A percentile compares a stretch with the other conserved stretches of the same genome.
These are phyloP conservation scores for Pyronema domesticum DNA, from an alignment of 495 filamentous ascomycete species.

Conservation along the genomic window DNA sequence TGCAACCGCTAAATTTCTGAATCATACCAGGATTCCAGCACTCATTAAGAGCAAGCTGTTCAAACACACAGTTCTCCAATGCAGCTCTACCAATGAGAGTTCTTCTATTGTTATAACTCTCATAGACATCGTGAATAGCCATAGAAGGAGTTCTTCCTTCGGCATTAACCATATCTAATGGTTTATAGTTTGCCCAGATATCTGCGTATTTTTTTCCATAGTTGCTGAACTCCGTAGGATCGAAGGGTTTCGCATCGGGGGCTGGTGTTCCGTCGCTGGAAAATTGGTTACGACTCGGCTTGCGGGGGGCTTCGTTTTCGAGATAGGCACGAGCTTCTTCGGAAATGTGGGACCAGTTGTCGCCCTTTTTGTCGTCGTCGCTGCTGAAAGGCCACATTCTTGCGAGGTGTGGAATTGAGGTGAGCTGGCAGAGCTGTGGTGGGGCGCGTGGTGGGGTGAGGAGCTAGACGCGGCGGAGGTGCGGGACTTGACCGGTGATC, in stretches of 20 bases:
- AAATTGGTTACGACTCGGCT: constrained; percentile 20
- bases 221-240: constrained; percentile 29
- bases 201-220: constrained; percentile 79
- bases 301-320: constrained; percentile 58
- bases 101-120: constrained; percentile 66
- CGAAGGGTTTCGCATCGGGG: constrained; percentile 25
- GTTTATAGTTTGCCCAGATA: constrained; percentile 76
- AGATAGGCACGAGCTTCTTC: constrained; percentile 73
- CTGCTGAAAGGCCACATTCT: not conserved
- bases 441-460: no score
- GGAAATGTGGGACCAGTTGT: constrained; percentile 68
- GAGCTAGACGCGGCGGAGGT: no score
- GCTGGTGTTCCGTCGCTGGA: constrained; percentile 27
- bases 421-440: no score
- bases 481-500: no score
- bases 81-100: constrained; percentile 61
- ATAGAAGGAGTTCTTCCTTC: constrained; percentile 51
- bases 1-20: constrained; percentile 53
- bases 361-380: constrained; percentile 31
- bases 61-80: constrained; percentile 80
- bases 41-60: constrained; percentile 53
- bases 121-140: constrained; percentile 55
- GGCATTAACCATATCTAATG: constrained; percentile 43
- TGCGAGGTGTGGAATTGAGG: no score
- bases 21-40: constrained; percentile 56